Percentiles rank a stretch among this genome's conserved stretches.
These are phyloP conservation scores for Geotrichum candidum DNA, from an alignment of 1,139 yeast genomes.

Conservation along the genomic window DNA sequence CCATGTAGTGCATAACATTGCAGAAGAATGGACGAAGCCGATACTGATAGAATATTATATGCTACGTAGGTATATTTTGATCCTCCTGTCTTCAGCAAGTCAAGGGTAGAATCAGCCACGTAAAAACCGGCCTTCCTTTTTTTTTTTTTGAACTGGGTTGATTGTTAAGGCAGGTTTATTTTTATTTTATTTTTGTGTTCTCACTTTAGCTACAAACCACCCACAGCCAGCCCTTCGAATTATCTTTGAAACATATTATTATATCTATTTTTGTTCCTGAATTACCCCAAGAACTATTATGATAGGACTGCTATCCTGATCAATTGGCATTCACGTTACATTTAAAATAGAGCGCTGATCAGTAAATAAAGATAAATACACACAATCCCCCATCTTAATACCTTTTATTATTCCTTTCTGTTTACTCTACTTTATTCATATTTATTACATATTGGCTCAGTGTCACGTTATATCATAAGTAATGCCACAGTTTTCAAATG, in stretches of 20 bases:
- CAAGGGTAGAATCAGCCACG: background rate
- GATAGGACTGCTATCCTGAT: background rate
- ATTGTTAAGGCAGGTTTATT: background rate
- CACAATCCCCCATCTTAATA: background rate
- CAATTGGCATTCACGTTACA: background rate
- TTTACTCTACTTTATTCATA: background rate
- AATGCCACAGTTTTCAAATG: background rate
- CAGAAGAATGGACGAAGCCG: background rate
- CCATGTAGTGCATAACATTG: background rate
- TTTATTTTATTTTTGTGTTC: background rate
- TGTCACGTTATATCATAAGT: background rate
- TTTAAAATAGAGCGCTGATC: background rate
- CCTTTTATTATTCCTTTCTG: background rate
- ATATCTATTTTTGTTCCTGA: background rate
- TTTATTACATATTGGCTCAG: background rate
- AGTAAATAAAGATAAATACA: background rate
- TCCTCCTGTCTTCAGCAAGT: background rate
- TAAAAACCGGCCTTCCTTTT: background rate
- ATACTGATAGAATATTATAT: background rate
- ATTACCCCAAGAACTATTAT: background rate
- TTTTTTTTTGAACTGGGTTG: background rate
- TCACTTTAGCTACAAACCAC: background rate
- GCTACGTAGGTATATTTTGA: background rate
- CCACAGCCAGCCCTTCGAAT: background rate
- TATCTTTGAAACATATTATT: background rate